phyloP scores from a whole-genome alignment of 352 stramenopile species.

The Pythium chondricola region DNA sequence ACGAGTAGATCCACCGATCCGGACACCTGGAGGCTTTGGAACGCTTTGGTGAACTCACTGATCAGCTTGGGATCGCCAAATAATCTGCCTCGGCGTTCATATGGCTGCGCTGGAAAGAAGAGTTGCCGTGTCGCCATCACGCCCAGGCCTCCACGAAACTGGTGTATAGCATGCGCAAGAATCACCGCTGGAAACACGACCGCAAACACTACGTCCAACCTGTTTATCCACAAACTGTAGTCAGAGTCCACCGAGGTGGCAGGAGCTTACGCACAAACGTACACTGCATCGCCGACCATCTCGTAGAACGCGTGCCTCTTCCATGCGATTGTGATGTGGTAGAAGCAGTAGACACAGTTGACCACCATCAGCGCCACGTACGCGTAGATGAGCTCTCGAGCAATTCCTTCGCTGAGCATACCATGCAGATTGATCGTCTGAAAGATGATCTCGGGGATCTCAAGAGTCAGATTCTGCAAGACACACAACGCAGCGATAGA shows the following conservation, averaged over 20 bases:
- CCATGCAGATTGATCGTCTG: constrained; percentile 31
- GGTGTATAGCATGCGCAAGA: constrained; percentile 19
- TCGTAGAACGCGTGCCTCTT: constrained; percentile 22
- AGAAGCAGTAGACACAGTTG: constrained; percentile 31
- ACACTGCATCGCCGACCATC: constrained; percentile 35
- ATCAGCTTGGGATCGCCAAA: constrained; percentile 24
- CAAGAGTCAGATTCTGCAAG: constrained; percentile 1
- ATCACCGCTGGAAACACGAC: constrained; percentile 31
- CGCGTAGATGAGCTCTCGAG: constrained; percentile 17
- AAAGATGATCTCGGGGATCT: constrained; percentile 9
- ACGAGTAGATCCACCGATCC: constrained; percentile 17
- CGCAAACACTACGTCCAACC: constrained; percentile 30
- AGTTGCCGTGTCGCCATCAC: constrained; percentile 25
- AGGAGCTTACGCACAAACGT: constrained; percentile 2
- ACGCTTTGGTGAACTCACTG: constrained; percentile 29
- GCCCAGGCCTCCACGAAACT: constrained; percentile 29
- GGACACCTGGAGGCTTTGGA: constrained; percentile 22
- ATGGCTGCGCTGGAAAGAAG: constrained; percentile 30
- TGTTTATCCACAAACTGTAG: constrained; percentile 4
- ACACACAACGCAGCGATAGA: no score
- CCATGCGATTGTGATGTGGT: constrained; percentile 29
- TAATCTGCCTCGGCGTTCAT: constrained; percentile 29
- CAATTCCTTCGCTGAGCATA: constrained; percentile 23
- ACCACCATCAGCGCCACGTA: constrained; percentile 32
- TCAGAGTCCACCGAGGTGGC: neutral